Base-by-base conservation (phyloP, 805 yeast species). In the Candida easanensis region DNA sequence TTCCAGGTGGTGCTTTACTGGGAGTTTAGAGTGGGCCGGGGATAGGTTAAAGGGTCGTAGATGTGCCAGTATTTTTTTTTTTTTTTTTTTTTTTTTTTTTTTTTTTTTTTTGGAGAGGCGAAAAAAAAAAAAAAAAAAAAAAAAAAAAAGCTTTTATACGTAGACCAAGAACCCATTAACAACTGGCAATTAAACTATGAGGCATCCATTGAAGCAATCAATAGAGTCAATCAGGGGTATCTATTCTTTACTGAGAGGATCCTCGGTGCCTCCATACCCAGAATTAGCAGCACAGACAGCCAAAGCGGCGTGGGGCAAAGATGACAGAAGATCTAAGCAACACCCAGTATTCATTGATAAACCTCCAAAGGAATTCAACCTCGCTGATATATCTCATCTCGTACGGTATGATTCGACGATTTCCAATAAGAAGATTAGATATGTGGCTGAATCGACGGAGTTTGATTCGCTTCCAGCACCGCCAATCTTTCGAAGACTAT, bases 371-470 rank as follows among this genome's bases (percentile, higher is more conserved):
- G 38, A 41, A 9, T 42, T 51, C 41, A 47, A 46, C 16, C 10
- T 54, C 33, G 31, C 28, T 2, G 61, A 56, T 13, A n/a, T 53
- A 9, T 38, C 46, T 33, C 19, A 34, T 3, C 33, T 56, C 6
- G 19, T 56, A 1, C 22, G 38, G 14, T 22, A 42, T 7, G 59
- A 56, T 20, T 15, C 46, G 9, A 15, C 28, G 10, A 18, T 34
- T 9, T 11, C 26, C 3, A 18, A 32, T 13, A 43, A 28, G 5
- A 53, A 50, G 42, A 43, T 56, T 50, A 48, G 51, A 14, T 35
- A 53, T 19, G 21, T 51, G 13, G 41, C 53, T 0, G 38, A 50
- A 18, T 46, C 51, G 22, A 13, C 21, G 2, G 14, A 19, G 15
- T 17, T 52, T 28, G 48, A 36, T 7, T 26, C 32, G 6, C 18